A percentile compares a stretch with the other conserved stretches of the same genome.
phyloP scores from a whole-genome alignment of 805 yeast species.

The Lipomyces mesembrius region DNA sequence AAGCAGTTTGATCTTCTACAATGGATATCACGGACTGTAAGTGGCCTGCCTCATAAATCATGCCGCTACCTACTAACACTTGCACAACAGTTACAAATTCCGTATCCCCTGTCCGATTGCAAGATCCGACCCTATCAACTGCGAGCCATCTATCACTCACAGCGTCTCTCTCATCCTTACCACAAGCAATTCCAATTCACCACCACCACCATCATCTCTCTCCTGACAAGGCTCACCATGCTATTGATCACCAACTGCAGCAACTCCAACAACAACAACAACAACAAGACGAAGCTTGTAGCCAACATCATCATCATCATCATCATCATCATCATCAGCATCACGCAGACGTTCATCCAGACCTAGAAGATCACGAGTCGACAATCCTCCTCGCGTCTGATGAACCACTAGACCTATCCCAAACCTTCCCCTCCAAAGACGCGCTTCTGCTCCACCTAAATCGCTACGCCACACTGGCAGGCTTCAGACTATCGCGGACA shows the following conservation, averaged over 20 bases:
- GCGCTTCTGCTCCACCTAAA: conserved; percentile 29
- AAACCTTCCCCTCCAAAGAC: conserved; percentile 33
- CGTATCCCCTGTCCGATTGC: conserved; percentile 28
- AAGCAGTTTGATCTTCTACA: background rate
- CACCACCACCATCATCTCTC: conserved; percentile 9
- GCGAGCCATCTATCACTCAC: conserved; percentile 23
- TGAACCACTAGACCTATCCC: conserved; percentile 25
- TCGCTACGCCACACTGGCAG: conserved; percentile 28
- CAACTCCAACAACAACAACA: conserved; percentile 20
- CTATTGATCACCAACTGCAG: conserved; percentile 27
- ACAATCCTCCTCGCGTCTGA: conserved; percentile 17
- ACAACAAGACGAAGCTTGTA: conserved; percentile 9
- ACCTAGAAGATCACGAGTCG: background rate
- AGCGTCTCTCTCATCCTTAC: conserved; percentile 10
- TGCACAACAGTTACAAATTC: conserved; percentile 19
- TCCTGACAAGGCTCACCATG: conserved; percentile 17
- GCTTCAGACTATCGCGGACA: conserved; percentile 33
- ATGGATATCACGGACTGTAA: conserved; percentile 31
- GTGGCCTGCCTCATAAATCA: background rate
- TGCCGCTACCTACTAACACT: background rate
- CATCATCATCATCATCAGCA: conserved; percentile 7
- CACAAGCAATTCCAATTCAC: conserved; percentile 16
- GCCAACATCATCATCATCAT: conserved; percentile 8
- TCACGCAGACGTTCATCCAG: conserved; percentile 5
- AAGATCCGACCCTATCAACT: conserved; percentile 20